Percentiles rank a stretch among this genome's conserved stretches.
Evolutionary conservation across 805 yeast genomes (phyloP).

Genomic region (Nematodospora valgi): DNA sequence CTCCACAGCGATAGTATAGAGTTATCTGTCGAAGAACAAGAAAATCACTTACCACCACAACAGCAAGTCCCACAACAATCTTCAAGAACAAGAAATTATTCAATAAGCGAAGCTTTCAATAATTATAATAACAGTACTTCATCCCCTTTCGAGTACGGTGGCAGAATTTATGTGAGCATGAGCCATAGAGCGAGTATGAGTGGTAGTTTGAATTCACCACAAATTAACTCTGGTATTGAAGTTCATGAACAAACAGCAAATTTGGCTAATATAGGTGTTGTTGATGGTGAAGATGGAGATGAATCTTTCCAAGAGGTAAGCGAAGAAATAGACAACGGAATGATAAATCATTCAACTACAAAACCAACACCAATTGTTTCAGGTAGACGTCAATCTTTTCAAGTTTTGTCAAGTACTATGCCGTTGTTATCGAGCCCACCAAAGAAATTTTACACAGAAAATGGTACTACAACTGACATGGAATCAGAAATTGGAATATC

Average conservation of each 20-base stretch:
- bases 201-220: conserved; percentile 29
- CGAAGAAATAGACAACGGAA: background rate
- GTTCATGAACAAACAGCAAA: conserved; percentile 57
- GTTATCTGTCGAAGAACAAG: too few species aligned
- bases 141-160: conserved; percentile 36
- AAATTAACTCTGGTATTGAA: conserved; percentile 45
- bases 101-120: conserved; percentile 17
- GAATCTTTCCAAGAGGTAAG: background rate
- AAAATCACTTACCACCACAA: too few species aligned
- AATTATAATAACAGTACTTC: conserved; percentile 17
- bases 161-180: conserved; percentile 38
- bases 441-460: conserved; percentile 4
- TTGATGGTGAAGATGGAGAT: conserved; percentile 23
- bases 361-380: conserved; percentile 9
- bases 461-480: conserved; percentile 1
- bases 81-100: conserved; percentile 7
- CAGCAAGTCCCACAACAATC: background rate
- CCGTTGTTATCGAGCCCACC: conserved; percentile 6
- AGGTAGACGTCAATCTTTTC: conserved; percentile 4
- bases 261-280: conserved; percentile 55
- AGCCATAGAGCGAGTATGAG: conserved; percentile 23
- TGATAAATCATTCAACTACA: conserved; percentile 3
- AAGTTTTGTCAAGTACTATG: conserved; percentile 5
- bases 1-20: background rate
- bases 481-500: conserved; percentile 5